phyloP scores from a whole-genome alignment of 164 flowering plant genomes.

The Litsea cubeba region DNA sequence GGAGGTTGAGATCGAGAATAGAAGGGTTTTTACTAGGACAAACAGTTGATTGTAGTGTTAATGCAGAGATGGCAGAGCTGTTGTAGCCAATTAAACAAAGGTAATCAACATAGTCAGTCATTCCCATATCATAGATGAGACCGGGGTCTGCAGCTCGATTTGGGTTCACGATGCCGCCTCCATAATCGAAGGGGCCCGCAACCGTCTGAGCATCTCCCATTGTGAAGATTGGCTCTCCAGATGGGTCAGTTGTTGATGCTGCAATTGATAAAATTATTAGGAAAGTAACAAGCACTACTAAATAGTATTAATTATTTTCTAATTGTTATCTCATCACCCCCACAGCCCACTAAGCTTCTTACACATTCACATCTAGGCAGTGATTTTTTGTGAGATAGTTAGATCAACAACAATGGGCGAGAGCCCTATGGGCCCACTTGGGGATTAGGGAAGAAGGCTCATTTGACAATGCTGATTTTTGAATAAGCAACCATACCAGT shows the following conservation, averaged over 20 bases:
- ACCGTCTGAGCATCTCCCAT: constrained; percentile 11
- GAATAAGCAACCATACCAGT: constrained; percentile 27
- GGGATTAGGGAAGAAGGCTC: neutral
- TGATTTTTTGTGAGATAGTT: neutral
- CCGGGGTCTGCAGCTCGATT: constrained; percentile 42
- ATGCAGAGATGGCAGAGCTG: constrained; percentile 13
- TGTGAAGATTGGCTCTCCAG: no score
- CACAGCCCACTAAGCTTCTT: neutral
- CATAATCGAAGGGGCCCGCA: constrained; percentile 38
- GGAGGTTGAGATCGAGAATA: constrained; percentile 34
- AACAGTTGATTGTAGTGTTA: constrained; percentile 14
- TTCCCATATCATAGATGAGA: constrained; percentile 27
- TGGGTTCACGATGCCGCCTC: constrained; percentile 36
- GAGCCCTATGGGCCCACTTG: neutral
- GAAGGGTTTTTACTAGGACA: constrained; percentile 12
- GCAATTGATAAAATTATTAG: no score
- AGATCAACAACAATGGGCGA: neutral
- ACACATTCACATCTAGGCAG: neutral
- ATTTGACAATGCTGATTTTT: neutral
- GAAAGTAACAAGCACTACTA: neutral
- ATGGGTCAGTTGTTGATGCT: no score
- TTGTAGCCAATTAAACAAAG: constrained; percentile 37
- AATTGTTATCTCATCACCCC: neutral
- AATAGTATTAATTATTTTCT: neutral
- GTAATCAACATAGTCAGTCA: constrained; percentile 25